phyloP scores from a whole-genome alignment of 2,329 filamentous ascomycete genomes.

The Epichloe gansuensis region DNA sequence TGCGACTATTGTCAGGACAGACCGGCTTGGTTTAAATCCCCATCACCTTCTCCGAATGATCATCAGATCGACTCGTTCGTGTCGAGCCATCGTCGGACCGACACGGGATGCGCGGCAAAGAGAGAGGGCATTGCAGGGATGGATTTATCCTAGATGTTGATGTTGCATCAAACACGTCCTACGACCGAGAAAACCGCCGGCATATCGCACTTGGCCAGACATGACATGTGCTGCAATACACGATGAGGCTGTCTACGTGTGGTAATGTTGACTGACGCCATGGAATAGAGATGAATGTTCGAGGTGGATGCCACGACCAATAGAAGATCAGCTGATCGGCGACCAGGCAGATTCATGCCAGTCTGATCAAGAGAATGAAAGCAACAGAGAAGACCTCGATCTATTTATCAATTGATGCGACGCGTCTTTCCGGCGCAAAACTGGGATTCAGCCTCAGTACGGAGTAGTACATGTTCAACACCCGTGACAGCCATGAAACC shows the following conservation, averaged over 20 bases:
- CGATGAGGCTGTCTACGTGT: no score
- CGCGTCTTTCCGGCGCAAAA: not conserved
- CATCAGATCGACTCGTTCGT: not conserved
- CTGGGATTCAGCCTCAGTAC: not conserved
- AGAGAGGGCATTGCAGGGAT: not conserved
- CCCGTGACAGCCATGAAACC: not conserved
- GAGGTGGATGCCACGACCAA: not conserved
- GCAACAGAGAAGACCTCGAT: not conserved
- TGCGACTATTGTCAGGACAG: not conserved
- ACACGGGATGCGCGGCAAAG: not conserved
- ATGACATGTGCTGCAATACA: no score
- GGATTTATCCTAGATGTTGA: no score
- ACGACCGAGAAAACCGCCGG: constrained; percentile 1
- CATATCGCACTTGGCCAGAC: not conserved
- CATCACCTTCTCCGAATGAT: no score
- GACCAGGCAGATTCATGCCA: no score
- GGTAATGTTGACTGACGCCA: not conserved
- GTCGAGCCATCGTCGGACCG: not conserved
- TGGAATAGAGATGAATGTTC: not conserved
- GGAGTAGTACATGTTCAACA: no score
- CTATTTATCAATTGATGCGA: not conserved
- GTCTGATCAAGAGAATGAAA: not conserved
- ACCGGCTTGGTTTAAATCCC: not conserved
- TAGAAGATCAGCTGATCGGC: not conserved
- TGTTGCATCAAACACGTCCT: not conserved